Base-by-base conservation (phyloP, 768 basidiomycete species). In the Lepiota subincarnata region DNA sequence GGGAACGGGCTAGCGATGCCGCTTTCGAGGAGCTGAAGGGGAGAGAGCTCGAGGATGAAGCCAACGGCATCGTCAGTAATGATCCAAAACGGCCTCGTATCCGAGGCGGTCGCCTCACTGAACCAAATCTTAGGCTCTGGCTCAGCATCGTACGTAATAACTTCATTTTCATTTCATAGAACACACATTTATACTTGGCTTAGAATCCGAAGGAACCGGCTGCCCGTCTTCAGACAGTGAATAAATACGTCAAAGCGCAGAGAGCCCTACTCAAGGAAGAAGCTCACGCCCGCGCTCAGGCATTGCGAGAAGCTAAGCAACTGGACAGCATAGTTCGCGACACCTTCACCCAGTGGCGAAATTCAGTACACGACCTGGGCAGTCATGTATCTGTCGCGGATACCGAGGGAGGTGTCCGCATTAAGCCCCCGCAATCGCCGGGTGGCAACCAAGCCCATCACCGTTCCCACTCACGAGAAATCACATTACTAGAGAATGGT, bases 131-230 rank as follows among this genome's bases (percentile, higher is more conserved):
- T 57, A 87, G 83, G 66, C 57, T 89, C n/a, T 93, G 90, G 91
- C 65, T 86, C 39, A 83, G 78, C 55, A 74, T 91, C 63, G 89
- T 89, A 68, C 63, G 87, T 76, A 13, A 36, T 48, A 41, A 44
- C 39, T 20, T 51, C n/a, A 34, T 50, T 43, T 48, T 53, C 19
- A 6, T 47, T 42, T 26, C 38, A 20, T 49, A 18, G 37, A 20
- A 22, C 36, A 48, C 24, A 35, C 47, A 20, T 55, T 62, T 55
- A 46, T 58, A 41, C 50, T 55, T 34, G 19, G 20, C 39, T 16
- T 59, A 98, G 96, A 98, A 92, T 65, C 92, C 92, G 11, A 85
- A 89, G 46, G 93, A 97, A 59, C 91, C 94, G 11, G 77, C 87
- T 3, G 86, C 93, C 34, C 84, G 89, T 35, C 87, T 89, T 62